Evolutionary conservation across 345 rosid genomes (phyloP).

Genomic region (Salix koriyanagi): DNA sequence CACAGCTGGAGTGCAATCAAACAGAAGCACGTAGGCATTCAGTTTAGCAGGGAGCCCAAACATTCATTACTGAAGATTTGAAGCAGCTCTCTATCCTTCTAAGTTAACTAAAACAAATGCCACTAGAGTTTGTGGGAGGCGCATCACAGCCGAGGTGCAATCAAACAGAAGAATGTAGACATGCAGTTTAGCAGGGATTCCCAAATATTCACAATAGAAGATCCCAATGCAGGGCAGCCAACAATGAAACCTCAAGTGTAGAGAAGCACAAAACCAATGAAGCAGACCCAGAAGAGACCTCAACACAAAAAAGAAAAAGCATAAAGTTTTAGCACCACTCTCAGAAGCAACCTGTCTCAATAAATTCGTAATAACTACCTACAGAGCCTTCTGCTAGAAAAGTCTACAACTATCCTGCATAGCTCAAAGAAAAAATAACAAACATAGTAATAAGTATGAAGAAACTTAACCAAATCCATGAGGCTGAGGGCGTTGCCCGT

Average conservation of each 20-base stretch:
- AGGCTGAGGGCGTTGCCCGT: slow-evolving; percentile 50
- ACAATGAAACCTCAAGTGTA: slow-evolving; percentile 61
- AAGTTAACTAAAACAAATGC: slow-evolving; percentile 47
- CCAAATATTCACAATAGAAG: slow-evolving; percentile 60
- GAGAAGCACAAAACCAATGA: slow-evolving; percentile 85
- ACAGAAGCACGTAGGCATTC: slow-evolving; percentile 52
- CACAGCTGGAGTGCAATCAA: slow-evolving; percentile 50
- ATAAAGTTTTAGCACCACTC: slow-evolving; percentile 52
- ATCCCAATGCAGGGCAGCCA: slow-evolving; percentile 59
- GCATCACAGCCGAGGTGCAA: slow-evolving; percentile 46
- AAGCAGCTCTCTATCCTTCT: slow-evolving; percentile 52
- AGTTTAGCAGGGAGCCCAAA: slow-evolving; percentile 38
- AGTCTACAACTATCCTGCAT: slow-evolving; percentile 32
- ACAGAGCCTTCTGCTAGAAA: slow-evolving; percentile 21
- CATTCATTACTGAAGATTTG: slow-evolving; percentile 19
- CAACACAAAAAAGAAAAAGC: slow-evolving; percentile 64
- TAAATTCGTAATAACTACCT: slow-evolving; percentile 33
- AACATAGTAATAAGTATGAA: slow-evolving; percentile 51
- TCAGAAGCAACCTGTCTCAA: slow-evolving; percentile 29
- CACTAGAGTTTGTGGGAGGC: slow-evolving; percentile 42
- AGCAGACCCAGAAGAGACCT: slow-evolving; percentile 91
- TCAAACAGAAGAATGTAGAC: slow-evolving; percentile 52
- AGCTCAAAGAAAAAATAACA: slow-evolving; percentile 37
- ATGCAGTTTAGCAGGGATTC: slow-evolving; percentile 37
- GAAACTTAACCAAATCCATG: slow-evolving; percentile 72